Evolutionary conservation across 2,329 filamentous ascomycete species (phyloP), one percentile per base, ranked within the genome.

Genomic region (Fusarium palustre): DNA sequence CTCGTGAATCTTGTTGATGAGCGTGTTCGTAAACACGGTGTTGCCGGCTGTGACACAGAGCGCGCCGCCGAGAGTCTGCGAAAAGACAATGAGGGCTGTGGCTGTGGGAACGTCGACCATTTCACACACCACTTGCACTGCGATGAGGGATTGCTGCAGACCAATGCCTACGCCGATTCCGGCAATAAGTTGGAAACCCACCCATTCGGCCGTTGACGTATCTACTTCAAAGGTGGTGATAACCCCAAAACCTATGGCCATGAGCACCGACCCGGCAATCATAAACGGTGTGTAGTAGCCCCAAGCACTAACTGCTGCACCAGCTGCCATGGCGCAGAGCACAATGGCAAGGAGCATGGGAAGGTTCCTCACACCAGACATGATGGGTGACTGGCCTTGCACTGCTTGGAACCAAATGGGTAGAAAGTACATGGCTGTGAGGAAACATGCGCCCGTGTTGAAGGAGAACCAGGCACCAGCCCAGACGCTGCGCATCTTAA

Each of bases 41-140:
- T 87, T 81, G 0, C 78, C 85, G 7, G 84, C 79, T 1, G 82
- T 80, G 8, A 87, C 80, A 59, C 85, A 87, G 1, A 87, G 63
- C 4, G 81, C 77, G 9, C 80, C 81, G 13, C 81, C 81, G 0
- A 83, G 73, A 0, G 76, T 80, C 64, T 83, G 81, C 7, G 70
- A 56, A 41, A 76, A 75, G 7, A 76, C 72, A 12, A 76, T 69
- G 22, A 76, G 68, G 15, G 74, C 80, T 10, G 81, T 84, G 18
- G 81, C 83, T 4, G 79, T 76, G 36, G 74, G 74, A 8, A 76
- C 57, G 45, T 76, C 74, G 20, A 63, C 62, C 69, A 75, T 75
- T 34, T 74, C 70, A 36, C 73, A 75, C 9, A 76, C 74, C 3
- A 75, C 74, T 65, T 85, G 83, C 0, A 81, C 82, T 0, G 81